These are phyloP conservation scores for Trypanosoma cruzi DNA, from an alignment of 208 protist species.

Conservation along the genomic window DNA sequence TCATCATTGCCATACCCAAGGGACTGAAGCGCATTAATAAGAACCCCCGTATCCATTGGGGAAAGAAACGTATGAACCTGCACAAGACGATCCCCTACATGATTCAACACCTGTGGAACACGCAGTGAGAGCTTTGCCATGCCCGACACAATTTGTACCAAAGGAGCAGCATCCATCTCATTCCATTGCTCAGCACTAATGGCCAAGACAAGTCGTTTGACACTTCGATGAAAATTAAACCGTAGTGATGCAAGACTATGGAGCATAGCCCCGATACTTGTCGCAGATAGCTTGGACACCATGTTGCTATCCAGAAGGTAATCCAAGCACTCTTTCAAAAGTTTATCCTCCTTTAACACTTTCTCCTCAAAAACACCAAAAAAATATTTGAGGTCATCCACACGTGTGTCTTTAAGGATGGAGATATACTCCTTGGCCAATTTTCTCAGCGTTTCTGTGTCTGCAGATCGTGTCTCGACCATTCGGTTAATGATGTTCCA, in stretches of 20 bases:
- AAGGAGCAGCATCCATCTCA: slow-evolving; percentile 68
- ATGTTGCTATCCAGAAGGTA: slow-evolving; percentile 46
- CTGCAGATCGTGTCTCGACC: slow-evolving; percentile 59
- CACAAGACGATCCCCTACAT: slow-evolving; percentile 44
- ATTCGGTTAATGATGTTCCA: slow-evolving; percentile 76
- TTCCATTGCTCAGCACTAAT: slow-evolving; percentile 83
- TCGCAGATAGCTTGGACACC: slow-evolving; percentile 49
- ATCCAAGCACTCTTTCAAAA: slow-evolving; percentile 74
- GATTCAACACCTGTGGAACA: slow-evolving; percentile 40
- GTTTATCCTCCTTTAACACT: slow-evolving; percentile 83
- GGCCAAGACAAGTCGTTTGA: slow-evolving; percentile 59
- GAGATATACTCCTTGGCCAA: slow-evolving; percentile 66
- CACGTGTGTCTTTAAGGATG: slow-evolving; percentile 54
- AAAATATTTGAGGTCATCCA: slow-evolving; percentile 87
- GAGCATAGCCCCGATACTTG: slow-evolving; percentile 71
- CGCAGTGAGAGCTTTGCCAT: slow-evolving; percentile 68
- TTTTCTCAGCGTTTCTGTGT: slow-evolving; percentile 32
- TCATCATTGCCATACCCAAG: slow-evolving; percentile 58
- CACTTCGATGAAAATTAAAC: slow-evolving; percentile 70
- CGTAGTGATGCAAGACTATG: slow-evolving; percentile 72
- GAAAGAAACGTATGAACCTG: slow-evolving; percentile 57
- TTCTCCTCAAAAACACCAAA: slow-evolving; percentile 88
- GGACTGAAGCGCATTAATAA: slow-evolving; percentile 68
- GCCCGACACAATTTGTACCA: slow-evolving; percentile 64
- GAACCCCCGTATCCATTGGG: slow-evolving; percentile 53